Percentiles rank a stretch among this genome's conserved stretches.
These are phyloP conservation scores for Epicoccum nigrum DNA, from an alignment of 2,329 filamentous ascomycete genomes.

Conservation along the genomic window DNA sequence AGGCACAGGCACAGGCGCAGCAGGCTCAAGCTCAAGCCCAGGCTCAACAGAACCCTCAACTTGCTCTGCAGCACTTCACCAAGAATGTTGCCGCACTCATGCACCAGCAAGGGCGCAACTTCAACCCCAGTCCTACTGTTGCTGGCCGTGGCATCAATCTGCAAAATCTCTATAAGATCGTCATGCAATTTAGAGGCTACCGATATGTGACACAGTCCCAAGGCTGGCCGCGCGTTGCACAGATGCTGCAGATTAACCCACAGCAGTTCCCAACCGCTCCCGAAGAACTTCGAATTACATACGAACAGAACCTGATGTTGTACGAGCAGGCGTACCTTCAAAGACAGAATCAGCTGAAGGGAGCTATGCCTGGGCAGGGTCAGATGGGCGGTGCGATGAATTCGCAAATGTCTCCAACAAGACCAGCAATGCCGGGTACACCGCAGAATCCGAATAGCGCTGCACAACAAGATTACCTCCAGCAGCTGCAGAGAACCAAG, in stretches of 20 bases:
- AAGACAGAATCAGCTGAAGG: slow-evolving; percentile 58
- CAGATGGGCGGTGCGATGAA: slow-evolving; percentile 34
- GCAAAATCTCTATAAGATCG: slow-evolving; percentile 76
- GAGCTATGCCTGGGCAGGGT: slow-evolving; percentile 31
- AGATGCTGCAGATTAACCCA: slow-evolving; percentile 53
- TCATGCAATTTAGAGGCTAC: slow-evolving; percentile 79
- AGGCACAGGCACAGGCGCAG: slow-evolving; percentile 22
- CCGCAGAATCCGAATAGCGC: slow-evolving; percentile 55
- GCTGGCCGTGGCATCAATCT: slow-evolving; percentile 76
- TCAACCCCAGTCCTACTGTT: slow-evolving; percentile 77
- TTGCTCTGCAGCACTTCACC: slow-evolving; percentile 55
- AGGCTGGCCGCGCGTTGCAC: slow-evolving; percentile 74
- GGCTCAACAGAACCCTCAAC: slow-evolving; percentile 27
- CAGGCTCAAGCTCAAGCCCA: slow-evolving; percentile 25
- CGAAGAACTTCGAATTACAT: slow-evolving; percentile 72
- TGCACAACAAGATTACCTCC: slow-evolving; percentile 55
- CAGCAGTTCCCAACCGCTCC: slow-evolving; percentile 65
- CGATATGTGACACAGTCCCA: slow-evolving; percentile 73
- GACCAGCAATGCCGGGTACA: slow-evolving; percentile 36
- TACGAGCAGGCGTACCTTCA: slow-evolving; percentile 75
- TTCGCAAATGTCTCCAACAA: slow-evolving; percentile 43
- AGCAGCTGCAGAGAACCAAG: slow-evolving; percentile 51
- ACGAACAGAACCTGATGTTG: slow-evolving; percentile 74
- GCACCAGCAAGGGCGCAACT: slow-evolving; percentile 71
- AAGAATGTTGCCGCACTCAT: slow-evolving; percentile 80